Percentiles rank a stretch among this genome's conserved stretches.
phyloP scores from a whole-genome alignment of 1,284 basidiomycete species.

The Athelia sp. region DNA sequence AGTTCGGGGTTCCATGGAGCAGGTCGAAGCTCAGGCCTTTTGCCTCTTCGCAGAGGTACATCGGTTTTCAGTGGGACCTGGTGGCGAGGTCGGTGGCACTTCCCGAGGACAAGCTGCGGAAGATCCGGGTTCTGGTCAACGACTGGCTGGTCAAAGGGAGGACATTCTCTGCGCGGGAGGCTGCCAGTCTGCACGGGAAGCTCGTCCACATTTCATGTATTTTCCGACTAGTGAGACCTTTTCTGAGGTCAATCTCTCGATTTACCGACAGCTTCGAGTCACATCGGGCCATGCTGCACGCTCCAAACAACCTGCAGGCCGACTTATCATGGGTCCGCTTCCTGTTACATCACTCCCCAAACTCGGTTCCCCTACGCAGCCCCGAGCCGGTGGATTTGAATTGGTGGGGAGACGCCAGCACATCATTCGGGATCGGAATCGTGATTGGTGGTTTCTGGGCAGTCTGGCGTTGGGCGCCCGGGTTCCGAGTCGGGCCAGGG shows the following conservation, averaged over 20 bases:
- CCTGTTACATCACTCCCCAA: constrained; percentile 16
- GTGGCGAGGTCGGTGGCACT: constrained; percentile 17
- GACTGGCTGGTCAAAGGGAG: constrained; percentile 11
- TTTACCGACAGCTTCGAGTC: constrained; percentile 18
- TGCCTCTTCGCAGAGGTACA: constrained; percentile 21
- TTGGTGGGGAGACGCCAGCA: constrained; percentile 36
- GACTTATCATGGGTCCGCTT: constrained; percentile 19
- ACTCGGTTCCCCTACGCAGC: constrained; percentile 14
- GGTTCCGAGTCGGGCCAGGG: constrained; percentile 23
- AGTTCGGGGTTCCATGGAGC: constrained; percentile 29
- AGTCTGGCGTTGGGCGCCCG: constrained; percentile 25
- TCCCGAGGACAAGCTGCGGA: constrained; percentile 22
- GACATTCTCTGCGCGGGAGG: constrained; percentile 17
- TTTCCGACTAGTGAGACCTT: constrained; percentile 25
- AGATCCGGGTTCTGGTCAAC: constrained; percentile 7
- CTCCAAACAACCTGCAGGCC: constrained; percentile 4
- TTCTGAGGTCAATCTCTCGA: constrained; percentile 16
- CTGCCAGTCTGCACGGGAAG: constrained; percentile 28
- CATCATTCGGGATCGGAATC: constrained; percentile 33
- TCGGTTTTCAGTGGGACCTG: constrained; percentile 34
- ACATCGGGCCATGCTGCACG: constrained; percentile 7
- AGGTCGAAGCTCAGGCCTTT: constrained; percentile 21
- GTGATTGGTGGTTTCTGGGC: constrained; percentile 23
- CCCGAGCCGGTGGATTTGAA: constrained; percentile 17
- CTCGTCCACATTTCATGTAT: constrained; percentile 27